Evolutionary conservation across 2,329 filamentous ascomycete species (phyloP), one percentile per base, ranked within the genome.

Genomic region (Hypoxylon rubiginosum): DNA sequence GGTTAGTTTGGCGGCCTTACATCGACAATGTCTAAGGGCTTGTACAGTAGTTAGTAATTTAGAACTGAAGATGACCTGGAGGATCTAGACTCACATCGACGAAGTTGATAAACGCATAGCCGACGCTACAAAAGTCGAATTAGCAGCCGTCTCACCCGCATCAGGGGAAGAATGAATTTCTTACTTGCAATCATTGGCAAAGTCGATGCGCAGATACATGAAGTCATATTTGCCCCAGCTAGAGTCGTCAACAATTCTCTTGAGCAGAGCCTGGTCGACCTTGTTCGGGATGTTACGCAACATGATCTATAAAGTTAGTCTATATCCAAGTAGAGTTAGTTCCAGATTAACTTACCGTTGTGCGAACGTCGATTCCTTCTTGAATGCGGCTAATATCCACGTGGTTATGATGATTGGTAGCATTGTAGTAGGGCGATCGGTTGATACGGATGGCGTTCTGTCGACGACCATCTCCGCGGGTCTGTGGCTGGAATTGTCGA

Each of bases 101-200:
- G 73, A 98, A 97, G 79, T 99, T 97, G 81, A 99, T 93, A 80
- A 98, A 99, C 0, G 94, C 95, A 79, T 98, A 98, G 49, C 96
- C 96, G 63, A 98, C 95, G 77, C 94, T 97, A 56, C 64, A 58
- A n/a, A 76, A 39, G 79, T 79, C 28, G 30, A 50, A 26, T 77
- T 45, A 78, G 79, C 10, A 46, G 21, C 26, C 51, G 50, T 9
- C 9, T 50, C 45, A 9, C 34, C 28, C 4, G 39, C 17, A 11
- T 13, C 26, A 43, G 41, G n/a, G 9, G n/a, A 8, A 19, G 28
- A 13, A 28, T n/a, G 32, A 13, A 49, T 24, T 34, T 84, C 90
- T 81, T 79, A 92, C 90, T 94, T 94, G 90, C 91, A 93, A 68
- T 93, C 89, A 73, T 93, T 93, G 58, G 88, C 89, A 72, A 94